Evolutionary conservation across 78 protist species (phyloP).

Genomic region (Dictyostelium discoideum): dicty_2.7 NC_007088.5:4416501-4417000

Average conservation of each 20-base stretch:
- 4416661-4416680: background rate
- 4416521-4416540: background rate
- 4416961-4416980: too few species aligned
- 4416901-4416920: background rate
- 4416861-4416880: background rate
- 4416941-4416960: background rate
- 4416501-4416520: background rate
- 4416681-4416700: background rate
- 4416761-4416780: background rate
- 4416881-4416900: background rate
- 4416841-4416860: background rate
- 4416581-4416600: background rate
- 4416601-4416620: background rate
- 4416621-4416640: background rate
- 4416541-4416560: background rate
- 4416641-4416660: background rate
- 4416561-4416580: constrained; percentile 1
- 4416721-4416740: background rate
- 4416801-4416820: background rate
- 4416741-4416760: background rate
- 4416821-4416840: background rate
- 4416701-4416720: background rate
- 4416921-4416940: background rate
- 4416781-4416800: background rate
- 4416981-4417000: too few species aligned